Conservation (phyloP, 2,329 filamentous ascomycete species). For the Pyrenophora graminea region DNA sequence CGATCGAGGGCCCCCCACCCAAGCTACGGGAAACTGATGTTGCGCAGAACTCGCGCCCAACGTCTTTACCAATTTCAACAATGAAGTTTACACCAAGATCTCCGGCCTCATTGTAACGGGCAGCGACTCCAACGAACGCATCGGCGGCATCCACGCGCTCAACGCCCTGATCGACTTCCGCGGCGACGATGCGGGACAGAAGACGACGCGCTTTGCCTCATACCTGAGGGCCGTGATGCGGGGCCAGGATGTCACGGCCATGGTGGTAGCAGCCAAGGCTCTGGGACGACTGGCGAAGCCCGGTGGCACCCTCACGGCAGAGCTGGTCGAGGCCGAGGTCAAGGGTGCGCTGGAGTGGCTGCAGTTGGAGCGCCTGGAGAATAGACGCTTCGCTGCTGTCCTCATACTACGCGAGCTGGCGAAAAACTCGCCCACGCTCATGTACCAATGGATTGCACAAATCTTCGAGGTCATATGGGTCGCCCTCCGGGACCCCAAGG, state of each 20-base stretch:
- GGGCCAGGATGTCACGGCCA: conserved; percentile 87
- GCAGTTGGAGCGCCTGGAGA: conserved; percentile 91
- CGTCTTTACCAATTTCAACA: conserved; percentile 74
- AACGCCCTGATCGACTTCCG: conserved; percentile 96
- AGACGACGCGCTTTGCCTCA: conserved; percentile 91
- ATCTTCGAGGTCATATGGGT: conserved; percentile 98
- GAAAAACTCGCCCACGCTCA: conserved; percentile 88
- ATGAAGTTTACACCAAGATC: conserved; percentile 67
- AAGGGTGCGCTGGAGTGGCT: conserved; percentile 97
- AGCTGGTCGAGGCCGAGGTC: conserved; percentile 94
- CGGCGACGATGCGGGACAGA: conserved; percentile 87
- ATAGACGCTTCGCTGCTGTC: conserved; percentile 89
- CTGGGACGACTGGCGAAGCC: conserved; percentile 89
- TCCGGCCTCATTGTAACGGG: conserved; percentile 79
- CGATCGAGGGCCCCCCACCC: conserved; percentile 14
- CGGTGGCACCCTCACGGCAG: conserved; percentile 89
- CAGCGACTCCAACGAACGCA: conserved; percentile 81
- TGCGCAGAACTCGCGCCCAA: conserved; percentile 74
- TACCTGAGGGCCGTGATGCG: conserved; percentile 86
- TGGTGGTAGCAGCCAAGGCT: conserved; percentile 86
- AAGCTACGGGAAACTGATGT: conserved; percentile 23
- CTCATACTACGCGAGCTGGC: conserved; percentile 88
- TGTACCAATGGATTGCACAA: conserved; percentile 93
- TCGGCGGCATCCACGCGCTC: conserved; percentile 89
- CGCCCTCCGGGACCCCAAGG: conserved; percentile 83